Percentiles rank a stretch among this genome's conserved stretches.
Evolutionary conservation across 2,329 filamentous ascomycete species (phyloP).

Genomic region (Pseudomassariella vexata): DNA sequence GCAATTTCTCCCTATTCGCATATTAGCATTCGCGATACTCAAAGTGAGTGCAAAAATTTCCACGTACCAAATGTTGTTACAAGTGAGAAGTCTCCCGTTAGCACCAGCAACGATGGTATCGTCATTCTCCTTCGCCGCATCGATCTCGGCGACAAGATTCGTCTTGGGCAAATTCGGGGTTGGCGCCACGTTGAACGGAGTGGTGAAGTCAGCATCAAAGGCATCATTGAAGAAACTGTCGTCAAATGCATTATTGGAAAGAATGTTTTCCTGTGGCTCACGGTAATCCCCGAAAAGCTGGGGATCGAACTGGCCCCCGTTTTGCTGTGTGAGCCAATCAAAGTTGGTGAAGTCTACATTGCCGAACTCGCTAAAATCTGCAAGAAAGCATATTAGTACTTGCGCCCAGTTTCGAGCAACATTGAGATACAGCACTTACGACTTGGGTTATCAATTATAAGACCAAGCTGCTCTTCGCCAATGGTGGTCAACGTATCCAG

Average conservation of each 20-base stretch:
- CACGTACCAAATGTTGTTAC: slow-evolving; percentile 88
- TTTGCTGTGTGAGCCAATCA: slow-evolving; percentile 74
- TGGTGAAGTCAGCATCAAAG: slow-evolving; percentile 74
- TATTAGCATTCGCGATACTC: too few species aligned
- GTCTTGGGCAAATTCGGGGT: slow-evolving; percentile 40
- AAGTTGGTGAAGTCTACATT: slow-evolving; percentile 50
- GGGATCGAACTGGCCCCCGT: slow-evolving; percentile 82
- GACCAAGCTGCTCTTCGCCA: slow-evolving; percentile 53
- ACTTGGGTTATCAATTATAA: slow-evolving; percentile 34
- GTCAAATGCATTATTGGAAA: slow-evolving; percentile 65
- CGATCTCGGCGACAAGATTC: slow-evolving; percentile 72
- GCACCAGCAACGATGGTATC: slow-evolving; percentile 59
- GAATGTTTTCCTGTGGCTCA: slow-evolving; percentile 77
- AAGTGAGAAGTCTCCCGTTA: slow-evolving; percentile 64
- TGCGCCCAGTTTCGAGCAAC: too few species aligned
- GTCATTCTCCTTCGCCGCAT: slow-evolving; percentile 64
- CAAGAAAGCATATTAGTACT: slow-evolving; percentile 13
- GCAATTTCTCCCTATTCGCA: slow-evolving; percentile 75
- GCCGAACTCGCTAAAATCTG: slow-evolving; percentile 31
- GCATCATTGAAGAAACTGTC: slow-evolving; percentile 68
- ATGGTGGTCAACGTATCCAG: slow-evolving; percentile 59
- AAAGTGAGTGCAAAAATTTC: too few species aligned
- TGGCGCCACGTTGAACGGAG: slow-evolving; percentile 66
- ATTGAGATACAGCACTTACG: slow-evolving; percentile 44
- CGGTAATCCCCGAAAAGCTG: slow-evolving; percentile 89